A percentile compares a stretch with the other conserved stretches of the same genome.
These are phyloP conservation scores for Orbilia oligospora DNA, from an alignment of 2,329 filamentous ascomycete species.

Conservation along the genomic window DNA sequence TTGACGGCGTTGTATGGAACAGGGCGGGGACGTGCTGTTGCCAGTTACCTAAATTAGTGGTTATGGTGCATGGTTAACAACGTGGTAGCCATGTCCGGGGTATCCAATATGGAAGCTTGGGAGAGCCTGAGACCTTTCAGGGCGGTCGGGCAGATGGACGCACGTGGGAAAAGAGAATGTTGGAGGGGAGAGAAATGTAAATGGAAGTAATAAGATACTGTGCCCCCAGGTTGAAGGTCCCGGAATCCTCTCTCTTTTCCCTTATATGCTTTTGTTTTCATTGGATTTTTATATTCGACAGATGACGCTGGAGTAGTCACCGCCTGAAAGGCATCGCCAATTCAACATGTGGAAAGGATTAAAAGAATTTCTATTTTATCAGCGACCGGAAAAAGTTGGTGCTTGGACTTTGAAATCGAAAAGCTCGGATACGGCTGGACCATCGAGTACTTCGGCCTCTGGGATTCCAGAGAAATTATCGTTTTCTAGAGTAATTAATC, in stretches of 20 bases:
- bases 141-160: background rate
- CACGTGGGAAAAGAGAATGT: conserved; percentile 1
- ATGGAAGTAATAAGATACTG: conserved; percentile 8
- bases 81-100: conserved; percentile 41
- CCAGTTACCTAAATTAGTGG: conserved; percentile 48
- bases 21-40: conserved; percentile 19
- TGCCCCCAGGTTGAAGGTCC: background rate
- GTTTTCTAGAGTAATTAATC: conserved; percentile 82
- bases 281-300: background rate
- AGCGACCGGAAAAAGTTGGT: conserved; percentile 43
- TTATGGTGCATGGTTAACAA: conserved; percentile 32
- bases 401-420: conserved; percentile 37
- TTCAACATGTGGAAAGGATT: conserved; percentile 35
- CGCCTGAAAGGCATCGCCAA: background rate
- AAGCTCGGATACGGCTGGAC: conserved; percentile 20
- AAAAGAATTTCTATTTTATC: conserved; percentile 48
- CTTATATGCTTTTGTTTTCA: background rate
- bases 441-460: conserved; percentile 62
- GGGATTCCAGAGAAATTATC: conserved; percentile 80
- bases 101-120: conserved; percentile 36
- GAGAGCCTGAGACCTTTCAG: conserved; percentile 16
- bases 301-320: conserved; percentile 7
- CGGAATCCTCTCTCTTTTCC: background rate
- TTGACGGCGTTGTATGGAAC: conserved; percentile 18
- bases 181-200: background rate